These are phyloP conservation scores for Mayamaea pseudoterrestris DNA, from an alignment of 108 stramenopile genomes.

Conservation along the genomic window DNA sequence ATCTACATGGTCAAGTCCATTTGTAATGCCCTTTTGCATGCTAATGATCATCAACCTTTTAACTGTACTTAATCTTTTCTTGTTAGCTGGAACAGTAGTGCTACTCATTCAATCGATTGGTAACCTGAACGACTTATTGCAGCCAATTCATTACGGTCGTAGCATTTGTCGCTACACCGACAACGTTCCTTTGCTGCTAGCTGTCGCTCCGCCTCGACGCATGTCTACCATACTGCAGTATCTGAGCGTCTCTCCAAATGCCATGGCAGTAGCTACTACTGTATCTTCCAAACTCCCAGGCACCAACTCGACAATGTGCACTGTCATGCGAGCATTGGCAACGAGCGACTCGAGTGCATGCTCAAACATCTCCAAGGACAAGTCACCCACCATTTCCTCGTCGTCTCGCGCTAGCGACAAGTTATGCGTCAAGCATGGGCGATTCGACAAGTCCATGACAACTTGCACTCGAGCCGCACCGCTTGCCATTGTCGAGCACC, in stretches of 20 bases:
- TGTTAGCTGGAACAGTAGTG: too few species aligned
- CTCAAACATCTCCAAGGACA: conserved; percentile 87
- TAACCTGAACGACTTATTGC: too few species aligned
- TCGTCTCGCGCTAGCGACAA: conserved; percentile 21
- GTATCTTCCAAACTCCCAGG: conserved; percentile 22
- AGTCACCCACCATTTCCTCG: conserved; percentile 12
- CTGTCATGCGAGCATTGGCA: conserved; percentile 75
- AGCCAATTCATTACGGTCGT: too few species aligned
- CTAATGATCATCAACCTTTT: too few species aligned
- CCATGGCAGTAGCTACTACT: conserved; percentile 41
- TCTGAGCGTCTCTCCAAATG: conserved; percentile 57
- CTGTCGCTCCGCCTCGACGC: conserved; percentile 62
- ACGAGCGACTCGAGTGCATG: conserved; percentile 87
- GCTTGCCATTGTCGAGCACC: conserved; percentile 29
- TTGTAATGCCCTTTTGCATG: too few species aligned
- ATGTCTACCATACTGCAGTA: conserved; percentile 66
- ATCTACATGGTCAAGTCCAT: too few species aligned
- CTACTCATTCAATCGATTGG: too few species aligned
- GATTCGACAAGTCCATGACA: conserved; percentile 77
- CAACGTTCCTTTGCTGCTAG: conserved; percentile 79
- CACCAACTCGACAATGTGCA: conserved; percentile 66
- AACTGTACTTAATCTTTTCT: too few species aligned
- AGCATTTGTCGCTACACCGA: too few species aligned
- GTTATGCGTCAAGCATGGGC: conserved; percentile 65
- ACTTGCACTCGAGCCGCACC: conserved; percentile 49